phyloP scores from a whole-genome alignment of 2,329 filamentous ascomycete genomes.

The Pseudogymnoascus sp. region DNA sequence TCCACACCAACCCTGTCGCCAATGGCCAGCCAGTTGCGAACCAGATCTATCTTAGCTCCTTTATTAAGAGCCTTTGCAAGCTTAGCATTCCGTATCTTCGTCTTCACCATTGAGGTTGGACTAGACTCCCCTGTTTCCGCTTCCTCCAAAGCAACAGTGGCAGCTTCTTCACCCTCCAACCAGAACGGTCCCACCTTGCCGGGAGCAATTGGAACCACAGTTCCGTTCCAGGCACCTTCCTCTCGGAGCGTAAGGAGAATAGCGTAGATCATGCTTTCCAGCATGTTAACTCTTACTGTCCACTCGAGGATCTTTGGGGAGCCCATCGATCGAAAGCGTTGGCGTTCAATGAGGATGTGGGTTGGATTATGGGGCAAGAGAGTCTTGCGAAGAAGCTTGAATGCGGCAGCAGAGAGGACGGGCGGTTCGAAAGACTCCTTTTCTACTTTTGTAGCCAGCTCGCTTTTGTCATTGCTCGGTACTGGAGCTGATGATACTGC shows the following conservation, averaged over 20 bases:
- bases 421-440: conserved; percentile 47
- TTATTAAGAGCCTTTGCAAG: conserved; percentile 42
- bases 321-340: conserved; percentile 58
- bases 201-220: conserved; percentile 47
- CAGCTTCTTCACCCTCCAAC: conserved; percentile 33
- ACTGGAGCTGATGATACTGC: conserved; percentile 32
- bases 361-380: conserved; percentile 51
- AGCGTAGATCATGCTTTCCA: conserved; percentile 77
- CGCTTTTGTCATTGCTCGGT: conserved; percentile 19
- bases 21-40: conserved; percentile 46
- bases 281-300: conserved; percentile 74
- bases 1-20: conserved; percentile 28
- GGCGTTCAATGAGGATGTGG: conserved; percentile 62
- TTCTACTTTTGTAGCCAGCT: conserved; percentile 13
- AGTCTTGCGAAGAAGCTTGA: conserved; percentile 43
- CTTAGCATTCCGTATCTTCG: conserved; percentile 35
- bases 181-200: conserved; percentile 51
- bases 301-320: conserved; percentile 66
- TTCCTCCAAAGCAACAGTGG: conserved; percentile 17
- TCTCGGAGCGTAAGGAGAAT: conserved; percentile 52
- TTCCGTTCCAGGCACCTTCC: conserved; percentile 38
- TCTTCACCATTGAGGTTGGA: conserved; percentile 17
- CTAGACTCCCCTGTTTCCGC: conserved; percentile 21
- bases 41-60: conserved; percentile 57
- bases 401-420: conserved; percentile 49